Percentiles rank a stretch among this genome's conserved stretches.
phyloP scores from a whole-genome alignment of 768 basidiomycete genomes.

The Lactarius deliciosus region DNA sequence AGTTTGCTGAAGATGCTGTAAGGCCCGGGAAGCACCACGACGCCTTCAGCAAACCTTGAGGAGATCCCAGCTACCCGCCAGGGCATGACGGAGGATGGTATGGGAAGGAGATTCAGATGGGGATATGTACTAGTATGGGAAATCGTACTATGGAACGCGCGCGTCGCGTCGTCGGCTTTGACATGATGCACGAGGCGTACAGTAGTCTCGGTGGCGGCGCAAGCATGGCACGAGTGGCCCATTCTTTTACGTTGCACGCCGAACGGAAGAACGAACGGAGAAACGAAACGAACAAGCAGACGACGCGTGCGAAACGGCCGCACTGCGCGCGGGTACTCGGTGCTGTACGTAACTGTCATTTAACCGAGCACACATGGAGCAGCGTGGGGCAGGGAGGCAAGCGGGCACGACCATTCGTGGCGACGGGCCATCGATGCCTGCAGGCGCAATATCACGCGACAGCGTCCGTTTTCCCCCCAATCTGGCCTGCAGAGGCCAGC shows the following conservation, averaged over 20 bases:
- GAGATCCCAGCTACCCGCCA: not conserved
- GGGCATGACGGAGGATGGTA: not conserved
- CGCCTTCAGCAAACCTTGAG: not conserved
- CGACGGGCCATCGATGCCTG: not conserved
- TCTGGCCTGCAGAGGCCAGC: not conserved
- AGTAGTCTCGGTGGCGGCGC: not conserved
- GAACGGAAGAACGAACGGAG: not conserved
- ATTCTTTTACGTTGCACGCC: not conserved
- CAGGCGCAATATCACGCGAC: not conserved
- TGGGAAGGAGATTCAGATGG: not conserved
- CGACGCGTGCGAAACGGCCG: no score
- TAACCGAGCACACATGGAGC: not conserved
- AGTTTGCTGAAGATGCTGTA: no score
- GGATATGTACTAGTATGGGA: not conserved
- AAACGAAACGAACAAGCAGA: not conserved
- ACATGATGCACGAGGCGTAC: not conserved
- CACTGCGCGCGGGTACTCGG: not conserved
- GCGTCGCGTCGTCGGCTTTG: not conserved
- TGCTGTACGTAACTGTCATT: not conserved
- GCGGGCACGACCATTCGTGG: not conserved
- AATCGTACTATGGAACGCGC: not conserved
- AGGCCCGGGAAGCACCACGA: not conserved
- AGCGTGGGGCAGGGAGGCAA: not conserved
- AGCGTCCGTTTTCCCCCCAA: not conserved
- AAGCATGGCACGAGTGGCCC: not conserved